Percentiles rank a stretch among this genome's conserved stretches.
Conservation (phyloP, 768 basidiomycete species). For the Leccinum uliginosum region DNA sequence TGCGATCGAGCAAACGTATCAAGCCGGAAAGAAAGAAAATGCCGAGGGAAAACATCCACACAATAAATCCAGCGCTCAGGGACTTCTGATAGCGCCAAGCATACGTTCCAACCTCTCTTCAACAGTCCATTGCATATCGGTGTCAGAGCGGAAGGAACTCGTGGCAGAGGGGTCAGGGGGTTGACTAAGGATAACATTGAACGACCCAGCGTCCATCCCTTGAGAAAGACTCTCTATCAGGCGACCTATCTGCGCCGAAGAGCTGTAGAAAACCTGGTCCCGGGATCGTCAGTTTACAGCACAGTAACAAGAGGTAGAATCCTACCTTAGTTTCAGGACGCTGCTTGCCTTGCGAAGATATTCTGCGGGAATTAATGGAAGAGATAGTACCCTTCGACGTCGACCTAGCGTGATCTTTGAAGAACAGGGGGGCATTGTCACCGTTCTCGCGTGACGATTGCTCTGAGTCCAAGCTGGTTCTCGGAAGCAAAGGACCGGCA, state of each 20-base stretch:
- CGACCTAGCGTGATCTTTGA: constrained; percentile 70
- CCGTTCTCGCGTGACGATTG: constrained; percentile 50
- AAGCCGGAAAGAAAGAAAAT: constrained; percentile 10
- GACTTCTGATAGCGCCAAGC: constrained; percentile 41
- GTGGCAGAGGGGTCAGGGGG: constrained; percentile 51
- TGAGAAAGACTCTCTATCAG: constrained; percentile 81
- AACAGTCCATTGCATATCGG: constrained; percentile 63
- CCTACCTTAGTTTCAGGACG: constrained; percentile 83
- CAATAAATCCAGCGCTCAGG: constrained; percentile 29
- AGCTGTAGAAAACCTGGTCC: constrained; percentile 36
- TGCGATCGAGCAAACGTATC: constrained; percentile 10
- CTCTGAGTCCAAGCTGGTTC: constrained; percentile 72
- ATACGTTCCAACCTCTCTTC: constrained; percentile 76
- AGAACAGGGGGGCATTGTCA: constrained; percentile 61
- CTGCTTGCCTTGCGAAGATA: constrained; percentile 45
- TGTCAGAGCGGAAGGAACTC: constrained; percentile 57
- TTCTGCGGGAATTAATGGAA: constrained; percentile 61
- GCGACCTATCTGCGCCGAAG: constrained; percentile 74
- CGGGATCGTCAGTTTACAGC: constrained; percentile 7
- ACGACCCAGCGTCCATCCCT: constrained; percentile 77
- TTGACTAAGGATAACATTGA: constrained; percentile 60
- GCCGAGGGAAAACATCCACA: constrained; percentile 11
- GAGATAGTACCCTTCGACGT: constrained; percentile 61
- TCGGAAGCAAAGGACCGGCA: constrained; percentile 62
- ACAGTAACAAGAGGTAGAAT: constrained; percentile 10